Base-by-base conservation (phyloP, 106 monocot species). In the Allium fistulosum region DNA sequence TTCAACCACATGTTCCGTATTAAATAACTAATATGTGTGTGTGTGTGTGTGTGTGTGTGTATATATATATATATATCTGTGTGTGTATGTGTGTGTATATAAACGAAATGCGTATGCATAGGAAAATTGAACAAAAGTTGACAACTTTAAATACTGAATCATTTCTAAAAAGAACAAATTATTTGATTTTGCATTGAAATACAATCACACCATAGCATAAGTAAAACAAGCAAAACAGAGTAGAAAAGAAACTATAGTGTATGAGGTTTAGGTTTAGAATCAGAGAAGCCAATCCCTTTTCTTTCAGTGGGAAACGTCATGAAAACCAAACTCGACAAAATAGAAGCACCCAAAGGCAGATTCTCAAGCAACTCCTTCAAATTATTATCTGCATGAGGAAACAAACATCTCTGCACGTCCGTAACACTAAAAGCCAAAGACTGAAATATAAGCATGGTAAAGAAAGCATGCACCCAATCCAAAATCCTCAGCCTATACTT, bases 241-340 rank as follows among this genome's bases (percentile, higher is more conserved):
- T 1, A 37, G 37, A 37, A 37, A 37, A 5, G 37, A 37, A 37
- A 37, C 37, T 37, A 37, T 5, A 3, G 18, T 8, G 53, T 15
- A 51, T 64, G 52, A 37, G 37, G 37, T 17, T 62, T 18, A 17
- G 69, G 26, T 22, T 70, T 26, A 1, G 47, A n/a, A 6, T 67
- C 80, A 12, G 79, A 69, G 66, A 76, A 86, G 3, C 76, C 85
- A 13, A 86, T 86, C 26, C 82, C 82, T 51, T 70, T 82, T 17
- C 85, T 61, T 0, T 75, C 56, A 11, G 85, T 86, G 1, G 85
- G 85, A 16, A 82, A 76, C 17, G 79, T 50, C 56, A 79, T 18
- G 72, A 86, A 86, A 12, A 86, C 72, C 26, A 82, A 9, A 57
- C 72, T 63, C 8, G 85, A 52, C 28, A 82, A n/a, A 59, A 82